Percentiles rank a stretch among this genome's conserved stretches.
Conservation (phyloP, 1,284 basidiomycete species). For the Apiotrichum siamense region DNA sequence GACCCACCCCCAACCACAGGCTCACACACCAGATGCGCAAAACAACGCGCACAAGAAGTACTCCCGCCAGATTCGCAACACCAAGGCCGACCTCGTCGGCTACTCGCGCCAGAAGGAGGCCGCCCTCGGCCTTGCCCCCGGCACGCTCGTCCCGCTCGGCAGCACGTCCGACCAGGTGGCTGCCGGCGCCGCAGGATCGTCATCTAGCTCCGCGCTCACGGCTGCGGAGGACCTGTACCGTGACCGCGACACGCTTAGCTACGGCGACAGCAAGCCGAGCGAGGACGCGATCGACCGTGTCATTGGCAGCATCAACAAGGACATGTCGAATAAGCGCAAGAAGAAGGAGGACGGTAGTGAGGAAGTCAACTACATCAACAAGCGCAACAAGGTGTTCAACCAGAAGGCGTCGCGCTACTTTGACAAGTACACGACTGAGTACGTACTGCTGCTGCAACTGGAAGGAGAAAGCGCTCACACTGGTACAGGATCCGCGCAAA, state of each 20-base stretch:
- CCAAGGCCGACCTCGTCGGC: constrained; percentile 76
- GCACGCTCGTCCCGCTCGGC: constrained; percentile 51
- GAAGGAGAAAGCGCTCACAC: neutral
- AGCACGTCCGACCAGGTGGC: constrained; percentile 40
- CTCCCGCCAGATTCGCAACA: constrained; percentile 76
- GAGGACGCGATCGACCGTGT: constrained; percentile 94
- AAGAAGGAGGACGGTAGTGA: constrained; percentile 81
- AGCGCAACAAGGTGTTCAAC: constrained; percentile 97
- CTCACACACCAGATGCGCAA: constrained; percentile 64
- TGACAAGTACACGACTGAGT: constrained; percentile 91
- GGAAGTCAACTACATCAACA: constrained; percentile 98
- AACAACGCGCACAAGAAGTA: constrained; percentile 82
- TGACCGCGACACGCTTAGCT: constrained; percentile 80
- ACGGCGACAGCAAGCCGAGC: constrained; percentile 86
- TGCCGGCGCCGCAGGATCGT: constrained; percentile 30
- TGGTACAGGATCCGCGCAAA: constrained; percentile 68
- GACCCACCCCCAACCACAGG: neutral
- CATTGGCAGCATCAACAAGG: constrained; percentile 83
- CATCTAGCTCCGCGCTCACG: constrained; percentile 50
- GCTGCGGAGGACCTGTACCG: constrained; percentile 72
- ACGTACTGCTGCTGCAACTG: constrained; percentile 10
- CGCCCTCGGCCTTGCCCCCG: constrained; percentile 65
- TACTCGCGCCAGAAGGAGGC: constrained; percentile 84
- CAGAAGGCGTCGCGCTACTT: constrained; percentile 98
- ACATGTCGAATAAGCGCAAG: constrained; percentile 46